Base-by-base conservation (phyloP, 1,284 basidiomycete species). In the Papiliotrema flavescens region DNA sequence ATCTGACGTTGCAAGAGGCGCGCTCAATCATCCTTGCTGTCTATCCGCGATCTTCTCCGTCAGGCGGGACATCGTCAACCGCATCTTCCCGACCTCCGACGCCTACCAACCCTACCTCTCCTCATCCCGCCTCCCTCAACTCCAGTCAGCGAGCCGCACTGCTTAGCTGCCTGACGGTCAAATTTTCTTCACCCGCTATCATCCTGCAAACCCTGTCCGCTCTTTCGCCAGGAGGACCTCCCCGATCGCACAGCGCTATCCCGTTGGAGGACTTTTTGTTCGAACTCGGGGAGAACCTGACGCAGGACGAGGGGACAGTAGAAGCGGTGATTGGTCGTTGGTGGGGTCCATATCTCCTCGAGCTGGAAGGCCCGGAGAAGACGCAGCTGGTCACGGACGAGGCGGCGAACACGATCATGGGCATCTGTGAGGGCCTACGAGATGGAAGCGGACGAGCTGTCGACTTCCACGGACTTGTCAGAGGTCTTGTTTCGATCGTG, bases 401-500 rank as follows among this genome's bases (percentile, higher is more conserved):
- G 47, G 65, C 67, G 13, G 60, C 66, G 17, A 57, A 59, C 40
- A 71, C 68, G 9, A 50, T 74, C 11, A 57, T 62, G 28, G 70
- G 69, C 0, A 50, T 78, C n/a, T 71, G 72, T 46, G 67, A 69
- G 26, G 76, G 74, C 9, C 53, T 75, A 37, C 59, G 68, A 35
- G 63, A 69, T n/a, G 71, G 43, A 2, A 43, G 34, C 20, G 36
- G 65, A 84, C 61, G 73, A 35, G 54, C 39, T 9, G 62, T 75
- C 13, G 74, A 77, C 54, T 59, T 74, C 7, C 67, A 70, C 35
- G 71, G 71, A 11, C 70, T 77, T 35, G 65, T 77, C 37, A 70
- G 87, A 67, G 92, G 92, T 66, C 82, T 91, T 20, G 84, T 84
- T n/a, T 79, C 85, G 9, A 77, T 93, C 47, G 84, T 91, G 51